Conservation (phyloP, 257 asterid genomes). For the Mentha longifolia region DNA sequence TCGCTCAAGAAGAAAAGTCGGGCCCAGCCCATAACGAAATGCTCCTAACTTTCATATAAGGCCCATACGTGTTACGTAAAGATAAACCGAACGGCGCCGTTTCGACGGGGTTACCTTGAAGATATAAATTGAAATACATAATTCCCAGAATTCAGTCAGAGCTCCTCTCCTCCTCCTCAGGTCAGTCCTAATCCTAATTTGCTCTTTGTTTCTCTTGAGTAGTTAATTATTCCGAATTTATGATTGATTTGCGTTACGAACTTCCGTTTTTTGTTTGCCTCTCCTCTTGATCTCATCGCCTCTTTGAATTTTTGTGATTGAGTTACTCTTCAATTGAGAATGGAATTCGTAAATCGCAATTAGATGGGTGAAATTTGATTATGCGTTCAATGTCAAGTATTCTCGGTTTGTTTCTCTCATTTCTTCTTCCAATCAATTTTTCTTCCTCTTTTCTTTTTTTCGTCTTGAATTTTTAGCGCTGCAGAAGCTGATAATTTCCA, state of each 20-base stretch:
- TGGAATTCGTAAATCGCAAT: not conserved
- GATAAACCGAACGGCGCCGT: too few relatives aligned
- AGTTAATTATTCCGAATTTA: not conserved
- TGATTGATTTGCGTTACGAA: not conserved
- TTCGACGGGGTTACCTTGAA: too few relatives aligned
- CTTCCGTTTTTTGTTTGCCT: not conserved
- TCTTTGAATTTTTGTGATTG: not conserved
- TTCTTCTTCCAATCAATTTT: not conserved
- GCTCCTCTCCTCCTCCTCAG: conserved; percentile 31
- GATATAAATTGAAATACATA: too few relatives aligned
- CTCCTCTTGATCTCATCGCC: too few relatives aligned
- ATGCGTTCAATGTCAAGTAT: not conserved
- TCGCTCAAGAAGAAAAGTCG: too few relatives aligned
- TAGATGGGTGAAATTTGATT: conserved; percentile 20
- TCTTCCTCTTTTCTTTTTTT: not conserved
- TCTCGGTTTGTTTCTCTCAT: not conserved
- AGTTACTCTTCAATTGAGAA: conserved; percentile 11
- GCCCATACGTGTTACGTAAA: too few relatives aligned
- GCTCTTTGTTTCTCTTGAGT: not conserved
- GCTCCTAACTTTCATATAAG: too few relatives aligned
- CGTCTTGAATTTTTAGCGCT: not conserved
- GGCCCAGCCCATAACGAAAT: not conserved
- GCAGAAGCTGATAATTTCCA: not conserved
- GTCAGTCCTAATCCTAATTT: conserved; percentile 36
- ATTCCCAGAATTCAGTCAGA: not conserved